These are phyloP conservation scores for Melanomma pulvis-pyrius DNA, from an alignment of 495 filamentous ascomycete genomes.

Conservation along the genomic window DNA sequence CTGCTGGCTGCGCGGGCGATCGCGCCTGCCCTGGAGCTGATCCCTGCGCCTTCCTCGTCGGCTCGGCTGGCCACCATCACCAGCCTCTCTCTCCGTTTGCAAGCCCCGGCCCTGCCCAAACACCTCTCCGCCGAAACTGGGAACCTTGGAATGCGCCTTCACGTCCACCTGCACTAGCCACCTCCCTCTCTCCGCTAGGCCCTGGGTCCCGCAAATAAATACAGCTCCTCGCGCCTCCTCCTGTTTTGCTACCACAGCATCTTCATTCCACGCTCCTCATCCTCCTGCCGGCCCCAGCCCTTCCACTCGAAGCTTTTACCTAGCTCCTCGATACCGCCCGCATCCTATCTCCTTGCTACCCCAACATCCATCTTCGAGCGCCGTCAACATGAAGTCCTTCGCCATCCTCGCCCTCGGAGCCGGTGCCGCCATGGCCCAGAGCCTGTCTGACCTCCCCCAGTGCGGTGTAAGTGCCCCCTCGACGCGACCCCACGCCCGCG, in stretches of 20 bases:
- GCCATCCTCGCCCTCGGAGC: conserved; percentile 43
- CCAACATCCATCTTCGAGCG: conserved; percentile 21
- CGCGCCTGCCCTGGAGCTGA: background rate
- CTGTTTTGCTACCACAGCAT: background rate
- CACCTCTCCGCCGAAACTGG: background rate
- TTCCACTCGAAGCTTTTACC: conserved; percentile 8
- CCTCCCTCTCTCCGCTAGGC: background rate
- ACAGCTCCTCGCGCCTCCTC: background rate
- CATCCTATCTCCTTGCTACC: conserved; percentile 24
- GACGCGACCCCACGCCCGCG: background rate
- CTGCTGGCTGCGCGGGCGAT: background rate
- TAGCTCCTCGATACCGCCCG: background rate
- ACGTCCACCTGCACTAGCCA: conserved; percentile 4
- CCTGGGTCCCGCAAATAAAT: conserved; percentile 15
- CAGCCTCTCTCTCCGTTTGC: background rate
- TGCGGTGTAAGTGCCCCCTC: conserved; percentile 32
- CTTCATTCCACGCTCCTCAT: conserved; percentile 8
- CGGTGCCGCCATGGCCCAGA: conserved; percentile 42
- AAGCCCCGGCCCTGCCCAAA: background rate
- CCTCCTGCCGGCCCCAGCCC: conserved; percentile 1
- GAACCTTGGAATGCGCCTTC: conserved; percentile 18
- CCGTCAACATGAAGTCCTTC: conserved; percentile 45
- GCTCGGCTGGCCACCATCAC: background rate
- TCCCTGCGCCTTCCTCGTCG: background rate
- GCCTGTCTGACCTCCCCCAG: conserved; percentile 24